Conservation (phyloP, 2,329 filamentous ascomycete species). For the Purpureocillium takamizusanense region DNA sequence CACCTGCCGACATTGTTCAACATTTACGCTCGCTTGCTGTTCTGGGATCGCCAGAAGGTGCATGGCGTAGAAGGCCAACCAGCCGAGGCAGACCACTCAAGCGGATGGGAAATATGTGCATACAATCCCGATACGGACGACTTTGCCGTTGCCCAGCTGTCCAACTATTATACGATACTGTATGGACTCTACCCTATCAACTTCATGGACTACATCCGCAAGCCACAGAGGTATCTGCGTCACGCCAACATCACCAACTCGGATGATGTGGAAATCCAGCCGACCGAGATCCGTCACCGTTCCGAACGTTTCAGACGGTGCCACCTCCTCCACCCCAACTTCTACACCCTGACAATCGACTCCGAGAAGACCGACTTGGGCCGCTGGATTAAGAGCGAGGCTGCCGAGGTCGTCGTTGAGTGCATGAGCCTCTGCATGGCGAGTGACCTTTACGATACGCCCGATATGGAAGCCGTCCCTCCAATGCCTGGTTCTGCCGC, state of each 20-base stretch:
- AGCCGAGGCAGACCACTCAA: conserved; percentile 26
- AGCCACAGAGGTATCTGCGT: conserved; percentile 69
- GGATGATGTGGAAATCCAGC: conserved; percentile 70
- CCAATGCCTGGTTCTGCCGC: conserved; percentile 10
- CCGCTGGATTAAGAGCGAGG: conserved; percentile 71
- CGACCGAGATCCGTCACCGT: conserved; percentile 65
- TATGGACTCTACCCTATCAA: conserved; percentile 81
- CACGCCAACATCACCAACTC: conserved; percentile 61
- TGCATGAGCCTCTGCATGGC: conserved; percentile 59
- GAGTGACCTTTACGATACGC: conserved; percentile 15
- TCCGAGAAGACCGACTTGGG: conserved; percentile 69
- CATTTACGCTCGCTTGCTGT: conserved; percentile 70
- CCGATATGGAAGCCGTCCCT: conserved; percentile 12
- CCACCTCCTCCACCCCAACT: conserved; percentile 76
- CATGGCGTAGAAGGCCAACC: conserved; percentile 26
- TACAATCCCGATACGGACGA: conserved; percentile 55
- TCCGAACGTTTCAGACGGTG: conserved; percentile 66
- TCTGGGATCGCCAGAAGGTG: conserved; percentile 58
- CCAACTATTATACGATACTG: conserved; percentile 71
- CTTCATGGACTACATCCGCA: conserved; percentile 78
- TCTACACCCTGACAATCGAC: conserved; percentile 70
- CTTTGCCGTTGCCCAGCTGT: conserved; percentile 54
- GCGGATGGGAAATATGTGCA: conserved; percentile 54
- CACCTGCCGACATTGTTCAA: conserved; percentile 69
- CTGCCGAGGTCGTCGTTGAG: conserved; percentile 70